A percentile compares a stretch with the other conserved stretches of the same genome.
phyloP scores from a whole-genome alignment of 345 rosid genomes.

The Citrus sinensis region DNA sequence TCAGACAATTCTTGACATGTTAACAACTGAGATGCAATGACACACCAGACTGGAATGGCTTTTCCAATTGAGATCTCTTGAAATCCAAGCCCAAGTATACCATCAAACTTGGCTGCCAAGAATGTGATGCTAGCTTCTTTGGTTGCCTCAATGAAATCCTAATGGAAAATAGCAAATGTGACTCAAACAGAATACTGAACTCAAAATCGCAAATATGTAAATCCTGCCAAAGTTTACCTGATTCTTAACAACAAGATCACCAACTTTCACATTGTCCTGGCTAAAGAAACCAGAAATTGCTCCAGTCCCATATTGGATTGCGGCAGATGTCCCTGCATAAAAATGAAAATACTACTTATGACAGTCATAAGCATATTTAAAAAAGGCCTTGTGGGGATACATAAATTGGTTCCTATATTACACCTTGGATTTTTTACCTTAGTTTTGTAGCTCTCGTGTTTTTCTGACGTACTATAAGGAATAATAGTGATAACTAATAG shows the following conservation, averaged over 20 bases:
- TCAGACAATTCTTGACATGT: slow-evolving; percentile 1
- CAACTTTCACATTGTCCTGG: slow-evolving; percentile 59
- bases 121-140: slow-evolving; percentile 82
- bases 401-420: not conserved
- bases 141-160: slow-evolving; percentile 96
- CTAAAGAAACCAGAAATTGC: slow-evolving; percentile 62
- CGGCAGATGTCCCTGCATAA: slow-evolving; percentile 69
- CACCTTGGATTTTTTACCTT: not conserved
- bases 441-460: not conserved
- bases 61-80: slow-evolving; percentile 85
- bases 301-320: slow-evolving; percentile 75
- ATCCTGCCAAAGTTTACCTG: slow-evolving; percentile 34
- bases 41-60: slow-evolving; percentile 81
- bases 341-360: not conserved
- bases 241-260: slow-evolving; percentile 54
- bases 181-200: not conserved
- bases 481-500: not conserved
- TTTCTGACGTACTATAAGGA: not conserved
- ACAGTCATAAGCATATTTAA: not conserved
- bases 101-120: slow-evolving; percentile 89
- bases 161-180: slow-evolving; percentile 5
- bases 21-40: slow-evolving; percentile 10
- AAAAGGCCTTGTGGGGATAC: not conserved
- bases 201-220: slow-evolving; percentile 1
- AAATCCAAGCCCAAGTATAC: slow-evolving; percentile 90